Percentiles rank a stretch among this genome's conserved stretches.
Conservation (phyloP, 192 early-diverging fungal genomes). For the Coemansia sp. region DNA sequence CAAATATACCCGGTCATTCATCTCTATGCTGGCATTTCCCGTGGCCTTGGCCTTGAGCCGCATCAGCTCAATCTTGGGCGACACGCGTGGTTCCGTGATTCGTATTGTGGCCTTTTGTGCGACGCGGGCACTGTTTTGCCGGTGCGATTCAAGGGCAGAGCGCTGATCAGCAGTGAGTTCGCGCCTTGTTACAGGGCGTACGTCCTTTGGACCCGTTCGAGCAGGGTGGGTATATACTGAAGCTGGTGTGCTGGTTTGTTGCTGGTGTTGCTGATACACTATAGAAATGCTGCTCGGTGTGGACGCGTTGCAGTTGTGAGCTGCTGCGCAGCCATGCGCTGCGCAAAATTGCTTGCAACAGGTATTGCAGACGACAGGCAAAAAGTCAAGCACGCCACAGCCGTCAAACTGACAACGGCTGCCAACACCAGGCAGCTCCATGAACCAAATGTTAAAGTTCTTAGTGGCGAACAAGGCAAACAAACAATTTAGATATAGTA, state of each 20-base stretch:
- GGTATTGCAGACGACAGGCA: conserved; percentile 21
- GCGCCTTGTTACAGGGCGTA: conserved; percentile 14
- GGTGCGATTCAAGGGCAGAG: conserved; percentile 19
- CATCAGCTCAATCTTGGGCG: conserved; percentile 48
- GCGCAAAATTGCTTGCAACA: conserved; percentile 35
- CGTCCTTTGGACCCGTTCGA: conserved; percentile 20
- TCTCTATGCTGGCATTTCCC: conserved; percentile 36
- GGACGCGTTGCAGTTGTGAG: conserved; percentile 20
- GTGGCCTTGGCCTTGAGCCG: conserved; percentile 43
- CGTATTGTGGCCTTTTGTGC: neutral
- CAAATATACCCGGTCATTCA: conserved; percentile 35
- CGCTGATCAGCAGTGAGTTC: conserved; percentile 25
- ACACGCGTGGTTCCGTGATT: conserved; percentile 7
- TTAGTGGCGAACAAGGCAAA: neutral
- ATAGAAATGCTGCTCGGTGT: neutral
- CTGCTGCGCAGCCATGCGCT: conserved; percentile 16
- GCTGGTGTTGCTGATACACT: neutral
- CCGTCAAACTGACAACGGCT: conserved; percentile 25
- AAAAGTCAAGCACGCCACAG: conserved; percentile 38
- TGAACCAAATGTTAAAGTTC: neutral
- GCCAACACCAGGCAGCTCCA: conserved; percentile 46
- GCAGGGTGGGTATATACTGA: conserved; percentile 28
- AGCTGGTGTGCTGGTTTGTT: conserved; percentile 12
- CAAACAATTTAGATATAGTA: neutral
- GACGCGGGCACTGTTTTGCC: neutral